Base-by-base conservation (phyloP, 2,329 filamentous ascomycete genomes). In the Claviceps digitariae region DNA sequence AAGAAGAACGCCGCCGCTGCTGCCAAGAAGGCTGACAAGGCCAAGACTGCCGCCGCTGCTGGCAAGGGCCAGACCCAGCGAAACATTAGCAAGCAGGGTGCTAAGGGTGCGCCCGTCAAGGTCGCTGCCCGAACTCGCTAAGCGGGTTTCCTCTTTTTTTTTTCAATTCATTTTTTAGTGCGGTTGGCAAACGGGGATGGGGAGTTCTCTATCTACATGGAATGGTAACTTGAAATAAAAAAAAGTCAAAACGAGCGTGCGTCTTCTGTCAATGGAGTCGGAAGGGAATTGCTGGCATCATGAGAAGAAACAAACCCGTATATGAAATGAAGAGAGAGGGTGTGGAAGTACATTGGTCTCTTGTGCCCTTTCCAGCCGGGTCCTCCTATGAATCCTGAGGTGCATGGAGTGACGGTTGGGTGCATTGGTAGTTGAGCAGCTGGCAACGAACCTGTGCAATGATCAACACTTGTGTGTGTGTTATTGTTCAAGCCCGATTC, bases 1-100 rank as follows among this genome's bases (percentile, higher is more conserved):
- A 96, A 97, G 90, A 95, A 94, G 82, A 78, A 84, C 62, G 90
- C 83, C 60, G 81, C 83, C 59, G 84, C 88, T 75, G 87, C 83
- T 72, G 84, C 83, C 74, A 98, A 97, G 89, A 98, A 97, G 87
- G 87, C 88, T 57, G 90, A 97, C 78, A 98, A 98, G 89, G 93
- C 93, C 67, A 97, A 97, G 87, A 79, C 66, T 68, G 90, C 90
- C 62, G 81, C 86, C 63, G 67, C 64, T 58, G 81, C 84, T 63
- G 76, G 84, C 71, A 86, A 87, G 77, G 90, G 89, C 69, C 82
- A 90, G 78, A 78, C 81, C 63, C 73, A 75, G 67, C 84, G 87
- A 74, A 87, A 95, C 72, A 78, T 85, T 73, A 90, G 89, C 84
- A 98, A 98, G 87, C 89, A 95, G 82, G 90, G 89, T 69, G 85